phyloP scores from a whole-genome alignment of 2,329 filamentous ascomycete genomes.

The Colletotrichum camelliae region DNA sequence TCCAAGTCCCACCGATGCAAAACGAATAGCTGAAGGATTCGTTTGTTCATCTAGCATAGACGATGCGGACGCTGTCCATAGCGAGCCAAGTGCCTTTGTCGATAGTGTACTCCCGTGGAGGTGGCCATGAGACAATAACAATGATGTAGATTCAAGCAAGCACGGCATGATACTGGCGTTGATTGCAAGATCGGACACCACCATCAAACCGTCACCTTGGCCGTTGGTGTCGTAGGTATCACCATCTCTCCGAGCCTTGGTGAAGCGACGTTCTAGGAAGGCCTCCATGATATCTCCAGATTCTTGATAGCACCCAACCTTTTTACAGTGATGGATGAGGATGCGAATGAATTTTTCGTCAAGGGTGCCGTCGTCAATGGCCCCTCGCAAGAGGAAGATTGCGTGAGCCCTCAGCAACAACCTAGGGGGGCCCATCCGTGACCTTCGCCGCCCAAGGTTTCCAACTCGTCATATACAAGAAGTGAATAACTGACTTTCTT shows the following conservation, averaged over 20 bases:
- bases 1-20: conserved; percentile 5
- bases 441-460: conserved; percentile 43
- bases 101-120: not conserved
- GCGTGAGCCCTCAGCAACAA: conserved; percentile 52
- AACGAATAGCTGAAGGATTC: not conserved
- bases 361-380: conserved; percentile 47
- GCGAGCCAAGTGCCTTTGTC: not conserved
- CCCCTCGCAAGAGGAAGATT: conserved; percentile 45
- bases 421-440: conserved; percentile 52
- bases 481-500: conserved; percentile 44
- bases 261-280: conserved; percentile 38
- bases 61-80: conserved; percentile 7
- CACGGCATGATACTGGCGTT: not conserved
- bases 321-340: conserved; percentile 46
- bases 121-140: not conserved
- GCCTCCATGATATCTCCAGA: conserved; percentile 44
- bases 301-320: conserved; percentile 41
- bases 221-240: not conserved
- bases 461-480: conserved; percentile 54
- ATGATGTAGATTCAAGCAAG: not conserved
- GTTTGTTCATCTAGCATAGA: not conserved
- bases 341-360: conserved; percentile 42
- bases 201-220: conserved; percentile 26
- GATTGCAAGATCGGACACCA: conserved; percentile 33
- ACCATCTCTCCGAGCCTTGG: conserved; percentile 28